These are phyloP conservation scores for Jimgerdemannia flammicorona DNA, from an alignment of 192 early-diverging fungal genomes.

Conservation along the genomic window DNA sequence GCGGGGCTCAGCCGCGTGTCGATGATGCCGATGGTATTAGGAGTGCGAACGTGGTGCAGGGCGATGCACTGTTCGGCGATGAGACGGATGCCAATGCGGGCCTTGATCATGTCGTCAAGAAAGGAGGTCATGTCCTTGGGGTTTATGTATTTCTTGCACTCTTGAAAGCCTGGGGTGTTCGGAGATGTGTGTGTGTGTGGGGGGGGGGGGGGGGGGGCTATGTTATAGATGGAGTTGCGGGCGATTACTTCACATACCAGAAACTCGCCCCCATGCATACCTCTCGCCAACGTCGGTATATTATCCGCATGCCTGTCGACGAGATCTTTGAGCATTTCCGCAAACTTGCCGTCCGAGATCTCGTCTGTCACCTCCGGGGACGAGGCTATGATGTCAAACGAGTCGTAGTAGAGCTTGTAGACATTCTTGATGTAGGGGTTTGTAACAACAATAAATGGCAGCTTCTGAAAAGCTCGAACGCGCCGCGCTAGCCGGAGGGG, in stretches of 20 bases:
- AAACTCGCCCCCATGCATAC: slow-evolving; percentile 23
- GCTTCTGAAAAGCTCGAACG: slow-evolving; percentile 80
- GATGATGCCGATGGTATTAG: slow-evolving; percentile 72
- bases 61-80: slow-evolving; percentile 91
- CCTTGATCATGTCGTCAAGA: slow-evolving; percentile 84
- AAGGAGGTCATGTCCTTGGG: slow-evolving; percentile 62
- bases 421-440: slow-evolving; percentile 89
- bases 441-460: slow-evolving; percentile 95
- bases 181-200: background rate
- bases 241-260: background rate
- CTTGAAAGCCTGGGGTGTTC: slow-evolving; percentile 65
- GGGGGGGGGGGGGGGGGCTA: background rate
- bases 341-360: slow-evolving; percentile 62
- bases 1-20: slow-evolving; percentile 71
- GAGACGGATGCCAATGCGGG: slow-evolving; percentile 88
- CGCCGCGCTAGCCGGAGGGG: slow-evolving; percentile 87
- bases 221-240: background rate
- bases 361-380: slow-evolving; percentile 59
- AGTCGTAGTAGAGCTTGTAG: slow-evolving; percentile 77
- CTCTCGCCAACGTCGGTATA: slow-evolving; percentile 87
- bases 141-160: slow-evolving; percentile 88
- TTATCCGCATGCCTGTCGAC: slow-evolving; percentile 79
- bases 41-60: slow-evolving; percentile 49
- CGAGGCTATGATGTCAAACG: slow-evolving; percentile 64
- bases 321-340: slow-evolving; percentile 63